A percentile compares a stretch with the other conserved stretches of the same genome.
Evolutionary conservation across 169 alveolate species (phyloP).

Genomic region (Besnoitia besnoiti): DNA sequence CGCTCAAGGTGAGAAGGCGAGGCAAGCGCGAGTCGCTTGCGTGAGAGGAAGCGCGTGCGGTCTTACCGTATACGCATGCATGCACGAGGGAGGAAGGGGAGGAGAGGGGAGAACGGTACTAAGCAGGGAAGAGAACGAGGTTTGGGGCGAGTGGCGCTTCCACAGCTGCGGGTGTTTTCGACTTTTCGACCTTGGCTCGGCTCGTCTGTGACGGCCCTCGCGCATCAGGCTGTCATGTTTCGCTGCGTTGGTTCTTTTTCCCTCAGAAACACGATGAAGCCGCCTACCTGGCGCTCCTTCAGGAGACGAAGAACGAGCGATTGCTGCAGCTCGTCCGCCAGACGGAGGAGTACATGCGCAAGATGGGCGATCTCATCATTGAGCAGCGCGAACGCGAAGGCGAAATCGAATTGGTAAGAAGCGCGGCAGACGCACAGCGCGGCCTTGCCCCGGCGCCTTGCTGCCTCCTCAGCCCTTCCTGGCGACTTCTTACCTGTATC

Average conservation of each 20-base stretch:
- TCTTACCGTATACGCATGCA: neutral
- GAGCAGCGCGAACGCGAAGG: slow-evolving; percentile 86
- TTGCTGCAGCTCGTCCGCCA: slow-evolving; percentile 90
- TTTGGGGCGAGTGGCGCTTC: too few relatives aligned
- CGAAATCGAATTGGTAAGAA: neutral
- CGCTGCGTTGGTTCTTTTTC: neutral
- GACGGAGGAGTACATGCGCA: slow-evolving; percentile 92
- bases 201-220: neutral
- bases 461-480: too few relatives aligned
- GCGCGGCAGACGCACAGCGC: too few relatives aligned
- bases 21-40: neutral
- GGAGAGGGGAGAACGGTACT: neutral
- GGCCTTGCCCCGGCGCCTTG: too few relatives aligned
- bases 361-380: slow-evolving; percentile 91
- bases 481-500: too few relatives aligned
- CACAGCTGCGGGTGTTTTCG: neutral
- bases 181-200: neutral
- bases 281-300: slow-evolving; percentile 87
- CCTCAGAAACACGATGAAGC: slow-evolving; percentile 89
- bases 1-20: slow-evolving; percentile 39
- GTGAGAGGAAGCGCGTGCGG: neutral
- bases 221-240: too few relatives aligned
- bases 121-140: neutral
- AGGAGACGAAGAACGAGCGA: slow-evolving; percentile 92
- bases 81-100: neutral